Percentiles rank a stretch among this genome's conserved stretches.
Conservation (phyloP, 257 asterid species). For the Lavandula angustifolia region DNA sequence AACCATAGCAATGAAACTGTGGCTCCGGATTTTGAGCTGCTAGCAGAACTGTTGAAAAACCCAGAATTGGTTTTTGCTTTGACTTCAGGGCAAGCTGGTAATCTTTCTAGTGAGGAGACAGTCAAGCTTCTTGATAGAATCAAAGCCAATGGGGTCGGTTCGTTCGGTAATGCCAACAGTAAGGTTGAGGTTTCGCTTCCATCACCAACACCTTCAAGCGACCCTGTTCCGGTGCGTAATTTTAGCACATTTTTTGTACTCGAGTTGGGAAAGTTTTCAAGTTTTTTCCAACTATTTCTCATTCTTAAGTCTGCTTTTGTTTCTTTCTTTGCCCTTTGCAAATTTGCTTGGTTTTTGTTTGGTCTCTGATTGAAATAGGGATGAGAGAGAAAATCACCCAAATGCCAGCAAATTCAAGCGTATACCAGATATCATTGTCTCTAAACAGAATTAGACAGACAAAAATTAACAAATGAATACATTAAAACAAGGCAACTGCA, state of each 20-base stretch:
- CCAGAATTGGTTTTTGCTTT: conserved; percentile 87
- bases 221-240: conserved; percentile 95
- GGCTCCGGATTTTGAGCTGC: conserved; percentile 79
- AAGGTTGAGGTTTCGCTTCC: conserved; percentile 91
- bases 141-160: conserved; percentile 57
- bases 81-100: conserved; percentile 83
- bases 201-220: conserved; percentile 92
- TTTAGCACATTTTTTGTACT: conserved; percentile 59
- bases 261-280: conserved; percentile 36
- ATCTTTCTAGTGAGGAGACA: conserved; percentile 59
- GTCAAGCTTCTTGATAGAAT: conserved; percentile 86
- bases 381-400: background rate
- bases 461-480: background rate
- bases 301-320: conserved; percentile 3
- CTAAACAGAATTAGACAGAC: too few species aligned
- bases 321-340: background rate
- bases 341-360: conserved; percentile 3
- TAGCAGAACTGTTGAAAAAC: conserved; percentile 83
- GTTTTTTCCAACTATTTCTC: conserved; percentile 9
- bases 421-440: too few species aligned
- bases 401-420: conserved; percentile 13
- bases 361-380: conserved; percentile 13
- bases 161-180: conserved; percentile 45
- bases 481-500: background rate
- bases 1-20: conserved; percentile 31